A percentile compares a stretch with the other conserved stretches of the same genome.
These are phyloP conservation scores for Coemansia sp. DNA, from an alignment of 192 early-diverging fungal genomes.

Conservation along the genomic window DNA sequence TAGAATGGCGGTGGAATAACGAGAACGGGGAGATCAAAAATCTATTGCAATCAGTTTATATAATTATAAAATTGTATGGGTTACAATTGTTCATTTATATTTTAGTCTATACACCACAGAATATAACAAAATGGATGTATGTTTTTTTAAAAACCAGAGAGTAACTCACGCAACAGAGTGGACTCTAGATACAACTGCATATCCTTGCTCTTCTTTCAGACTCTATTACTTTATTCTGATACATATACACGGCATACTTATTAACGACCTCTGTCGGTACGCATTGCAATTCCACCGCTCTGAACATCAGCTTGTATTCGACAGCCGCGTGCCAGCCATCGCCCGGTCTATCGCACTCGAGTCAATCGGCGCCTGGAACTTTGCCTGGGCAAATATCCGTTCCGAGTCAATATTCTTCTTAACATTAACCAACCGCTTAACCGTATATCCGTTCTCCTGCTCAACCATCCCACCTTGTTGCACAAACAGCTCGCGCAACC, in stretches of 20 bases:
- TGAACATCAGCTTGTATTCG: neutral
- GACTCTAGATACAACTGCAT: too few species aligned
- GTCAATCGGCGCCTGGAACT: slow-evolving; percentile 63
- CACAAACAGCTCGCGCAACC: slow-evolving; percentile 62
- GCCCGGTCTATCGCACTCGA: slow-evolving; percentile 19
- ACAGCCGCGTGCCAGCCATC: slow-evolving; percentile 9
- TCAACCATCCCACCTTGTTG: slow-evolving; percentile 59
- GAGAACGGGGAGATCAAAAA: too few species aligned
- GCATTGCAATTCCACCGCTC: neutral
- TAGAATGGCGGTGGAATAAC: too few species aligned
- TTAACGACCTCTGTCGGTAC: neutral
- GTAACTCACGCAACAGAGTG: too few species aligned
- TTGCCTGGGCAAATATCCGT: slow-evolving; percentile 73
- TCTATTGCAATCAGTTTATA: too few species aligned
- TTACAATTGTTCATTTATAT: too few species aligned
- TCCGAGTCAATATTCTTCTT: slow-evolving; percentile 66
- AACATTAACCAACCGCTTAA: slow-evolving; percentile 69
- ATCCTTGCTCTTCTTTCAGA: too few species aligned
- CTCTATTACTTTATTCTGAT: too few species aligned
- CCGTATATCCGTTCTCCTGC: slow-evolving; percentile 63
- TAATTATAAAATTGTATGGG: too few species aligned
- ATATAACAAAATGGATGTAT: too few species aligned
- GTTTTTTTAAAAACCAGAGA: too few species aligned
- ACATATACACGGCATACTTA: neutral
- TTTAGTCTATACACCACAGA: too few species aligned